Percentiles rank a stretch among this genome's conserved stretches.
phyloP scores from a whole-genome alignment of 176 grass and related monocot genomes.

The Cenchrus fungigraminus region DNA sequence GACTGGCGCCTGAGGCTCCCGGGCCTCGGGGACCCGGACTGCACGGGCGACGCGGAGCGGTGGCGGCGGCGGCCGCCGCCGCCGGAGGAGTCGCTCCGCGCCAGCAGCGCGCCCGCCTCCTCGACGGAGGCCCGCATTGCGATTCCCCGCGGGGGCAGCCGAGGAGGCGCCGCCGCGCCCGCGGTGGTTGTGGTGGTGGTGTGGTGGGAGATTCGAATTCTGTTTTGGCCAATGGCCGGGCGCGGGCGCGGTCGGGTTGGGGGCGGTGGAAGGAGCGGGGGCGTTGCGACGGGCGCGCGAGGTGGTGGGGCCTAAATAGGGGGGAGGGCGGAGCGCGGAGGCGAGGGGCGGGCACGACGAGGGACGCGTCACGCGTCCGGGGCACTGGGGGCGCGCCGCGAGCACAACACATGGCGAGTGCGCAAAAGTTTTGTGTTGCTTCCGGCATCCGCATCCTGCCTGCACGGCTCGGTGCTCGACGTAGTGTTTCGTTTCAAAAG shows the following conservation, averaged over 20 bases:
- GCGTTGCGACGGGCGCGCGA: background rate
- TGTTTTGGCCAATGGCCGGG: background rate
- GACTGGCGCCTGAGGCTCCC: conserved; percentile 38
- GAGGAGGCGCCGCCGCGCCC: background rate
- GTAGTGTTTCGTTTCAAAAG: background rate
- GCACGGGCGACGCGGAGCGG: conserved; percentile 41
- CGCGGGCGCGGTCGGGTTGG: background rate
- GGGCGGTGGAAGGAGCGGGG: conserved; percentile 10
- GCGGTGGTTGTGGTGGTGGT: background rate
- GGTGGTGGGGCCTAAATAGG: conserved; percentile 33
- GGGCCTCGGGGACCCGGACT: conserved; percentile 40
- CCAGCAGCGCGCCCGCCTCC: conserved; percentile 54
- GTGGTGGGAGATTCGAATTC: conserved; percentile 28
- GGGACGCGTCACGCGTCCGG: background rate
- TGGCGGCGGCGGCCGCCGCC: conserved; percentile 32
- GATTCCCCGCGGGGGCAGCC: background rate
- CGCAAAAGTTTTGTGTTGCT: background rate
- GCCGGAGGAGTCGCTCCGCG: conserved; percentile 46
- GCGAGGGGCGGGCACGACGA: background rate
- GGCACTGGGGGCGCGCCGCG: background rate
- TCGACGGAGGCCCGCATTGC: conserved; percentile 50
- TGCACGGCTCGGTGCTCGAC: background rate
- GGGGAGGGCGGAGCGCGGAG: background rate
- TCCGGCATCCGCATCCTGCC: conserved; percentile 12
- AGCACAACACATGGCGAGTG: background rate